Percentiles rank a stretch among this genome's conserved stretches.
phyloP scores from a whole-genome alignment of 2,329 filamentous ascomycete genomes.

The Alternaria angustiovoidea region DNA sequence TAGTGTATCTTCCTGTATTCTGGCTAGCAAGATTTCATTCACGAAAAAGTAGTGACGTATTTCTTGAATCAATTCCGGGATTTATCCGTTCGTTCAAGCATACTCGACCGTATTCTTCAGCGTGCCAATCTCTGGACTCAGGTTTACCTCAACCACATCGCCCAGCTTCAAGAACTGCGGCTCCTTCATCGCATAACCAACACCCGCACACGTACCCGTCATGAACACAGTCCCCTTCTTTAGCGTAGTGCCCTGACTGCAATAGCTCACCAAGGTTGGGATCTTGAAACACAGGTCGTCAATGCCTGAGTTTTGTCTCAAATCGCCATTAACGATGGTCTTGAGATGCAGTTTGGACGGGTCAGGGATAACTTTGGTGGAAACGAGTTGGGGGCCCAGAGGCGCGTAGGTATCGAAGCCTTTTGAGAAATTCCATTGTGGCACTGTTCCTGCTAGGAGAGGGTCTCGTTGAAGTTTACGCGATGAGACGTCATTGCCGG shows the following conservation, averaged over 20 bases:
- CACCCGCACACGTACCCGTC: conserved; percentile 56
- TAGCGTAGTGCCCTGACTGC: conserved; percentile 56
- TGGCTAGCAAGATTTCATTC: background rate
- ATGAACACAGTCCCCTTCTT: conserved; percentile 60
- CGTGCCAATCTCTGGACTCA: conserved; percentile 42
- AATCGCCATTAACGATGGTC: conserved; percentile 59
- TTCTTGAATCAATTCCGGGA: background rate
- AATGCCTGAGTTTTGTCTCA: conserved; percentile 59
- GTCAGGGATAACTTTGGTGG: conserved; percentile 53
- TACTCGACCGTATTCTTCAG: conserved; percentile 45
- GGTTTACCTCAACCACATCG: conserved; percentile 45
- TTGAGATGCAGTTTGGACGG: conserved; percentile 54
- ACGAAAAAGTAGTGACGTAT: background rate
- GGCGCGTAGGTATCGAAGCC: conserved; percentile 66
- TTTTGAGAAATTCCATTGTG: conserved; percentile 66
- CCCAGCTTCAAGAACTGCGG: conserved; percentile 48
- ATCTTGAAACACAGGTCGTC: conserved; percentile 60
- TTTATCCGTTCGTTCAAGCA: conserved; percentile 21
- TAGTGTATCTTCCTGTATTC: background rate
- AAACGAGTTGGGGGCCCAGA: conserved; percentile 61
- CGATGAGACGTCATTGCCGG: conserved; percentile 64
- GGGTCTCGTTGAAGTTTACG: conserved; percentile 63
- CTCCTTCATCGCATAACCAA: conserved; percentile 54
- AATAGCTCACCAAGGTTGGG: conserved; percentile 56
- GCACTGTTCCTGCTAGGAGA: conserved; percentile 59